Evolutionary conservation across 164 flowering plant species (phyloP), one percentile per base, ranked within the genome.

Genomic region (Vitis cinerea): DNA sequence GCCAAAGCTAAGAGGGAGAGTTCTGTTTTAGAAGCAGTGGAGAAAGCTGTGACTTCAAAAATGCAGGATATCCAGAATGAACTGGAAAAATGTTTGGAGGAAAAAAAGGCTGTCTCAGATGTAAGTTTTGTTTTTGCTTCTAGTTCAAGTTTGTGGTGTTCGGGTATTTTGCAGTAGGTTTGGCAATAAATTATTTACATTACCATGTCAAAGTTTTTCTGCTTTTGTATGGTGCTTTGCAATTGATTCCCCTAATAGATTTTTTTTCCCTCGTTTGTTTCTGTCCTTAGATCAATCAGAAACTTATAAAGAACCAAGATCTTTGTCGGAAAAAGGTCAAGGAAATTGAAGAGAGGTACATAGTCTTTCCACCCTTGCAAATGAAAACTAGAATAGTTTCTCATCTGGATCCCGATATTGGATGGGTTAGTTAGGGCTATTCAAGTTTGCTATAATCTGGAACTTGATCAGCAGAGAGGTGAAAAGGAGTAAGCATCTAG

Each of bases 321-420:
- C 16, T 72, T 29, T 79, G 71, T 81, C 79, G 83, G 72, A 75
- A 72, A 31, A 79, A 73, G 66, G 78, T 72, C 37, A 83, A 84
- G 79, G 96, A 91, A 83, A 76, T 83, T 63, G 92, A 87, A 74
- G 90, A 88, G 65, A 91, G 98, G 91, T 89, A 74, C 37, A 19
- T 12, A 31, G 8, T 65, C 55, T 65, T 52, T 29, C 75, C 74
- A 72, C 9, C 13, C 59, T 30, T 44, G 51, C 44, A 3, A 6
- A 37, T 71, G 62, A 9, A 63, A 27, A 13, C 10, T 4, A n/a
- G 3, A 11, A 15, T 27, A 3, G 63, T 11, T 51, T 17, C 47
- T 12, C 23, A 51, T 52, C 48, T 30, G 53, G 48, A 29, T 19
- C 19, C 55, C 52, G 59, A 7, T 53, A 14, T 13, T 51, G 30